Conservation (phyloP, 306 rosid genomes). For the Medicago ruthenica region DNA sequence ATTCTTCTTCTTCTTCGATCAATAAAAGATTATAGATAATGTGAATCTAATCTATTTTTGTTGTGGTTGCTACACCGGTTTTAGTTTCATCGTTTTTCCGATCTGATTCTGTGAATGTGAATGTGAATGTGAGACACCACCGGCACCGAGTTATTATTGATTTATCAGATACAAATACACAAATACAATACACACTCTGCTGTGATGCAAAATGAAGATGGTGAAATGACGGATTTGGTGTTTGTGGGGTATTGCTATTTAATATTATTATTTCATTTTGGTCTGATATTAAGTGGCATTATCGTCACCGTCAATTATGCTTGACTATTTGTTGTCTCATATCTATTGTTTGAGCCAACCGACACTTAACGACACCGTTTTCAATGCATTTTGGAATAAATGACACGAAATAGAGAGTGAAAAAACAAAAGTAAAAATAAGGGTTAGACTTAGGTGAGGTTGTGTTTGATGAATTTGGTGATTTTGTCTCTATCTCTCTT, state of each 20-base stretch:
- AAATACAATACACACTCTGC: neutral
- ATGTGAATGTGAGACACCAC: slow-evolving; percentile 7
- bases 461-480: no score
- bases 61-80: neutral
- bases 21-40: neutral
- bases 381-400: no score
- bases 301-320: slow-evolving; percentile 17
- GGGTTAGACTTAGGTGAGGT: no score
- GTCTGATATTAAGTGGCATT: neutral
- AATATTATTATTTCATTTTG: slow-evolving; percentile 31
- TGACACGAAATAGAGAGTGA: no score
- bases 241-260: slow-evolving; percentile 36
- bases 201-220: neutral
- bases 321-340: no score
- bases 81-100: slow-evolving; percentile 46
- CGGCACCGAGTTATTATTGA: slow-evolving; percentile 33
- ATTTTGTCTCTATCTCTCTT: no score
- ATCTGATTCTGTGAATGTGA: slow-evolving; percentile 24
- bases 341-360: slow-evolving; percentile 22
- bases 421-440: no score
- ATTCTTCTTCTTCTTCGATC: no score
- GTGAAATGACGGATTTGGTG: slow-evolving; percentile 31
- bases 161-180: slow-evolving; percentile 4
- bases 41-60: neutral
- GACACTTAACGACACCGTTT: slow-evolving; percentile 46